Evolutionary conservation across 1,139 yeast species (phyloP).

Genomic region (Casaregolazyma lundiana): DNA sequence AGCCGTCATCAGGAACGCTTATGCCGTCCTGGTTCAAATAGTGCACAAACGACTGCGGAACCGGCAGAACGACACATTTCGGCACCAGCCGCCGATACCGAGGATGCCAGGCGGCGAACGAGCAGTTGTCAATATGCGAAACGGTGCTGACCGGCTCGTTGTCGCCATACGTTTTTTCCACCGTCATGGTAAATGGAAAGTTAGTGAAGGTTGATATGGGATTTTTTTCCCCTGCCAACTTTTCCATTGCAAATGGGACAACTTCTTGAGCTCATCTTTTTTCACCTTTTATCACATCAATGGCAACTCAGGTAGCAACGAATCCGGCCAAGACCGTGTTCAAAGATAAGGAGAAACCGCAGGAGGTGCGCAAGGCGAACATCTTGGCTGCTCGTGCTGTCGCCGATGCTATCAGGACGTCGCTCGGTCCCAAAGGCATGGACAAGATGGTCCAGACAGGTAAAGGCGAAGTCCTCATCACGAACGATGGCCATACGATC

Average conservation of each 20-base stretch:
- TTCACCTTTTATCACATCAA: neutral
- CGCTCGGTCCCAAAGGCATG: conserved; percentile 98
- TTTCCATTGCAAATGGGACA: too few species aligned
- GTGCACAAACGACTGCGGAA: conserved; percentile 62
- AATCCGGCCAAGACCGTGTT: conserved; percentile 80
- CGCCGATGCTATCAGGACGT: conserved; percentile 95
- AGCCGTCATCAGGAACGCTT: conserved; percentile 45
- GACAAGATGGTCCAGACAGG: conserved; percentile 95
- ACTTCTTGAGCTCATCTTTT: neutral
- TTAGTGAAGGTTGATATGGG: neutral
- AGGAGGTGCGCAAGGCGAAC: conserved; percentile 90
- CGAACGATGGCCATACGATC: conserved; percentile 96
- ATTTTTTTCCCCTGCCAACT: neutral
- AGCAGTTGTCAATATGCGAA: conserved; percentile 57
- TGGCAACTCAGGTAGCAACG: conserved; percentile 28
- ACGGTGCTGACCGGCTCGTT: conserved; percentile 16
- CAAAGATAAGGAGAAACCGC: conserved; percentile 94
- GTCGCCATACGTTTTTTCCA: conserved; percentile 2
- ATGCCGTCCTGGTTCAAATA: conserved; percentile 79
- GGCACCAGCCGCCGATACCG: conserved; percentile 48
- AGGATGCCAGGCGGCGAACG: conserved; percentile 70
- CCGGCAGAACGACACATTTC: conserved; percentile 55
- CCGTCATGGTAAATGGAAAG: neutral
- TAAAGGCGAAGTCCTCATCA: conserved; percentile 85
- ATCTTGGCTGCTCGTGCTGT: conserved; percentile 96